Conservation (phyloP, 495 filamentous ascomycete species). For the Cercophora newfieldiana region DNA sequence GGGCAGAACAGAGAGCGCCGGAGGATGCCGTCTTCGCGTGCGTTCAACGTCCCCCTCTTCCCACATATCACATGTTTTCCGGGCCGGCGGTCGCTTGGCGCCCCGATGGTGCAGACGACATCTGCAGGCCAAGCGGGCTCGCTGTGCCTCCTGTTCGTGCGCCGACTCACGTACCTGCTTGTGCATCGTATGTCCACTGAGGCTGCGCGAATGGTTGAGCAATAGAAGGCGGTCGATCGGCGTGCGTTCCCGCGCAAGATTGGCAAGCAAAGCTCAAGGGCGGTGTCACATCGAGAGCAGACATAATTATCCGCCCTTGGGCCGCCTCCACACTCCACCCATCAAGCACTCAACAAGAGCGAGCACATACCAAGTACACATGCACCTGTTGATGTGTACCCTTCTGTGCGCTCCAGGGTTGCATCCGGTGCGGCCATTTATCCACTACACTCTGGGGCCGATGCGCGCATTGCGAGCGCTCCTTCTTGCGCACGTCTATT, state of each 20-base stretch:
- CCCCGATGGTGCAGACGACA: background rate
- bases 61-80: slow-evolving; percentile 28
- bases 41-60: background rate
- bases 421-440: slow-evolving; percentile 29
- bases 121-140: slow-evolving; percentile 6
- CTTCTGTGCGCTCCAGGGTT: slow-evolving; percentile 18
- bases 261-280: slow-evolving; percentile 2
- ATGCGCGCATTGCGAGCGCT: slow-evolving; percentile 16
- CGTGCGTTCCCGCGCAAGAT: slow-evolving; percentile 6
- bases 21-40: slow-evolving; percentile 12
- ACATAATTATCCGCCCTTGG: slow-evolving; percentile 28
- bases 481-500: slow-evolving; percentile 7
- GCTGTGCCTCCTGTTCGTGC: slow-evolving; percentile 20
- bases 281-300: slow-evolving; percentile 10
- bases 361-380: background rate
- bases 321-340: slow-evolving; percentile 25
- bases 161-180: background rate
- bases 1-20: background rate
- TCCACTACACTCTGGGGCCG: slow-evolving; percentile 23
- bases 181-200: background rate
- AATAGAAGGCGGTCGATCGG: background rate
- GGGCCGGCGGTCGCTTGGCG: slow-evolving; percentile 20
- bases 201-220: background rate
- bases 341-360: background rate
- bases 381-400: too few relatives aligned